Evolutionary conservation across 345 rosid species (phyloP).

Genomic region (Melaleuca alternifolia): DNA sequence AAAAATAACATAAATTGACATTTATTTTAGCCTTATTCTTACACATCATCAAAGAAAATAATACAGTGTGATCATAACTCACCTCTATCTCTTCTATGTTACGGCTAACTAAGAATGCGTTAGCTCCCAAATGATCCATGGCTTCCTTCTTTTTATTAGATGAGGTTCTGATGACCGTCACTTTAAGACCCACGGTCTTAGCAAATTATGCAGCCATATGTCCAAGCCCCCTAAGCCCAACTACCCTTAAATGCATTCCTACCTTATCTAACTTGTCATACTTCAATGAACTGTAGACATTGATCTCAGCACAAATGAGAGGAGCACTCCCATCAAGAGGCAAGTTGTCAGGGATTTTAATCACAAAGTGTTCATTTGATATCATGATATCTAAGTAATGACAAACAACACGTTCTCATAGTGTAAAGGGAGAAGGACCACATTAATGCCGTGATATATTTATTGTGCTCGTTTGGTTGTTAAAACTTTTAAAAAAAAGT

Average conservation of each 20-base stretch:
- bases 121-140: conserved; percentile 23
- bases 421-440: no score
- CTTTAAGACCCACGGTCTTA: conserved; percentile 31
- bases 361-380: conserved; percentile 30
- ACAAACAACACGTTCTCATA: no score
- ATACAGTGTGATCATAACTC: background rate
- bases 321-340: conserved; percentile 48
- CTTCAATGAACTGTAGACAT: conserved; percentile 51
- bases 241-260: conserved; percentile 25
- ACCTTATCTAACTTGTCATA: conserved; percentile 18
- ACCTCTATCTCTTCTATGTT: conserved; percentile 25
- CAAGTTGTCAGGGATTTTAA: conserved; percentile 33
- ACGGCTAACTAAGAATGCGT: conserved; percentile 23
- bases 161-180: conserved; percentile 35
- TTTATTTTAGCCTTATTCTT: no score
- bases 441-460: no score
- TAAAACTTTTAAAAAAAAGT: no score
- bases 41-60: no score
- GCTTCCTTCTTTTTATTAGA: conserved; percentile 32
- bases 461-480: no score
- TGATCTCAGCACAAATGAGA: conserved; percentile 57
- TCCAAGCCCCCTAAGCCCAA: conserved; percentile 44
- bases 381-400: conserved; percentile 39
- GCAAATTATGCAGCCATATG: conserved; percentile 43
- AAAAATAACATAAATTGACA: background rate